phyloP scores from a whole-genome alignment of 805 yeast genomes.

The Saccharomycopsis babjevae region DNA sequence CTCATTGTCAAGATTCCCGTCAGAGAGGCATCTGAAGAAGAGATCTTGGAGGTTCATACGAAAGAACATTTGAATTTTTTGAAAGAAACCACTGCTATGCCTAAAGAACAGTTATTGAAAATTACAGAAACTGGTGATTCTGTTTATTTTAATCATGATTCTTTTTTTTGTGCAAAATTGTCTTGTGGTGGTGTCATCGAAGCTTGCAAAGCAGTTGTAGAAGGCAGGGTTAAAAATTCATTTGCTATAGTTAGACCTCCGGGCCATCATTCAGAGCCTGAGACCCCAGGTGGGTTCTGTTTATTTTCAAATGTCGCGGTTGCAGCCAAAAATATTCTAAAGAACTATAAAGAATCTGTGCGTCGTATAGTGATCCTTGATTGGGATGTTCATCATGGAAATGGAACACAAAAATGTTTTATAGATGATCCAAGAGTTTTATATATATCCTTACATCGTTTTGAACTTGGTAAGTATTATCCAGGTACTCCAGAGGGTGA shows the following conservation, averaged over 20 bases:
- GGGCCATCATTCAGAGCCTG: conserved; percentile 99
- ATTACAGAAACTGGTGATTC: conserved; percentile 92
- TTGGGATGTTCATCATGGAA: conserved; percentile 99
- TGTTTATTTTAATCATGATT: conserved; percentile 88
- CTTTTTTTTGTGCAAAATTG: conserved; percentile 73
- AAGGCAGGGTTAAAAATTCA: conserved; percentile 83
- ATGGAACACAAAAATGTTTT: conserved; percentile 94
- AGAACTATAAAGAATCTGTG: conserved; percentile 79
- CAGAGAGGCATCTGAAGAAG: conserved; percentile 80
- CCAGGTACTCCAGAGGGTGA: conserved; percentile 90
- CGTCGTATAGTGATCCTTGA: conserved; percentile 75
- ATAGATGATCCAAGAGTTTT: conserved; percentile 82
- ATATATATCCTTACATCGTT: conserved; percentile 85
- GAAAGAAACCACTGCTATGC: conserved; percentile 66
- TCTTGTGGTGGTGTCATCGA: conserved; percentile 97
- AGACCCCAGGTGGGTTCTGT: conserved; percentile 94
- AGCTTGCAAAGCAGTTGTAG: conserved; percentile 91
- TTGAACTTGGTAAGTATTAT: conserved; percentile 83
- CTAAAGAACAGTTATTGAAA: conserved; percentile 61
- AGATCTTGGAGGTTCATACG: conserved; percentile 78
- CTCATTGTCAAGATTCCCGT: conserved; percentile 84
- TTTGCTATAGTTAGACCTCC: conserved; percentile 97
- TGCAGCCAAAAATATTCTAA: conserved; percentile 79
- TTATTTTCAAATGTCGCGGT: conserved; percentile 94
- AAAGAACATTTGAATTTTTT: conserved; percentile 68